Percentiles rank a stretch among this genome's conserved stretches.
Evolutionary conservation across 345 rosid genomes (phyloP).

Genomic region (Fremontodendron californicum): DNA sequence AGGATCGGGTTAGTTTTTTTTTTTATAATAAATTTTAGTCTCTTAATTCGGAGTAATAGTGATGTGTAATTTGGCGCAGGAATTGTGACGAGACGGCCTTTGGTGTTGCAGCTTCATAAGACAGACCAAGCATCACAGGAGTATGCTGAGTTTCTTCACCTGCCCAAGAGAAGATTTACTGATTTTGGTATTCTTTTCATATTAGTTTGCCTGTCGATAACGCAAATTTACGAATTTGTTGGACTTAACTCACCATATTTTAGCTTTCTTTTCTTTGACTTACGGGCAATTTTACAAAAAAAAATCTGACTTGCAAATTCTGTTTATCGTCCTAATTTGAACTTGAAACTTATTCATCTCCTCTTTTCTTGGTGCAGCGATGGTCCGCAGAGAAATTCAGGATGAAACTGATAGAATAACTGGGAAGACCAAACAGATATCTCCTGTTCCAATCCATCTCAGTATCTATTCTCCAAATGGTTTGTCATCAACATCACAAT

Average conservation of each 20-base stretch:
- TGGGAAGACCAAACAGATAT: conserved; percentile 53
- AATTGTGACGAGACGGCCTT: conserved; percentile 62
- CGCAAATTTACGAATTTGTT: not conserved
- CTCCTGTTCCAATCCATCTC: conserved; percentile 62
- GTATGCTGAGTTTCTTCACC: conserved; percentile 68
- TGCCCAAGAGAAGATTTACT: conserved; percentile 40
- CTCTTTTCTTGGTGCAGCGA: conserved; percentile 26
- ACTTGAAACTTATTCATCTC: not conserved
- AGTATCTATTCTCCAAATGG: conserved; percentile 59
- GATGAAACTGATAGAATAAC: conserved; percentile 61
- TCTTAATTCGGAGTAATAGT: not conserved
- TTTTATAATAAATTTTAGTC: not conserved
- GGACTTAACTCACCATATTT: not conserved
- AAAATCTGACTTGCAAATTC: not conserved
- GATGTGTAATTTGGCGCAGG: conserved; percentile 30
- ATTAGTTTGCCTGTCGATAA: not conserved
- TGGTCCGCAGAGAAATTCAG: conserved; percentile 58
- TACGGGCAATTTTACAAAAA: not conserved
- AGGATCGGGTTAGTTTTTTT: conserved; percentile 47
- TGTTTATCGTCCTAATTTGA: not conserved
- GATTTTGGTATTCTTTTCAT: conserved; percentile 32
- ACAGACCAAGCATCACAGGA: conserved; percentile 43
- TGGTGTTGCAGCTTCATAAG: conserved; percentile 65
- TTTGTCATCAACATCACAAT: conserved; percentile 6
- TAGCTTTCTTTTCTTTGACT: not conserved